phyloP scores from a whole-genome alignment of 148 eudicot species.

The Spergularia marina region DNA sequence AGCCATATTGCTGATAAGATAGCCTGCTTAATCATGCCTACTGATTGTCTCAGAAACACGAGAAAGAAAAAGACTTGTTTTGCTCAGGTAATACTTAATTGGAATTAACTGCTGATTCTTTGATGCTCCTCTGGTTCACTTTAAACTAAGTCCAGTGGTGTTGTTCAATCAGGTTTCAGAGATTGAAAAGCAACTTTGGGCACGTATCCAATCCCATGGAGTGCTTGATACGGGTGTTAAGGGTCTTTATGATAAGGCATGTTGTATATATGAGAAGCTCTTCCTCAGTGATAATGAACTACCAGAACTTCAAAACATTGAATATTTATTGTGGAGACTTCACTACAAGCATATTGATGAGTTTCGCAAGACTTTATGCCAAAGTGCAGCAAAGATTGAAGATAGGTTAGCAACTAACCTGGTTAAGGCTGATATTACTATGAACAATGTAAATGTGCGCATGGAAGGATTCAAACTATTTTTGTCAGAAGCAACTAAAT shows the following conservation, averaged over 20 bases:
- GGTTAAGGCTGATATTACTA: conserved; percentile 14
- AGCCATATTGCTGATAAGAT: conserved; percentile 9
- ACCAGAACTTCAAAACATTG: conserved; percentile 58
- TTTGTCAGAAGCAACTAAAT: conserved; percentile 62
- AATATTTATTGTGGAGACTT: conserved; percentile 81
- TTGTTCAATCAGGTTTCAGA: conserved; percentile 46
- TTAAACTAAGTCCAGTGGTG: background rate
- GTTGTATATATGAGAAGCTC: conserved; percentile 57
- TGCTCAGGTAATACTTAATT: conserved; percentile 45
- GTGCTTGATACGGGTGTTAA: conserved; percentile 48
- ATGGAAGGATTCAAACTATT: conserved; percentile 59
- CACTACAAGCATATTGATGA: conserved; percentile 91
- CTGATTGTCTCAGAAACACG: conserved; percentile 31
- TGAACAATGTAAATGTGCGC: conserved; percentile 29
- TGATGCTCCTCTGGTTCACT: background rate
- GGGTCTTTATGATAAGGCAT: conserved; percentile 50
- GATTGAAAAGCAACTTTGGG: conserved; percentile 62
- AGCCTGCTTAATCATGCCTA: conserved; percentile 35
- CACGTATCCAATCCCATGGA: conserved; percentile 58
- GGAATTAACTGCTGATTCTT: background rate
- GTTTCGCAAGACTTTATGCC: conserved; percentile 62
- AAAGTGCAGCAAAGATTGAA: conserved; percentile 31
- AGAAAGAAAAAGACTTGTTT: conserved; percentile 32
- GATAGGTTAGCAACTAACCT: conserved; percentile 15
- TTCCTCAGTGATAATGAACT: conserved; percentile 47